These are phyloP conservation scores for Dipsacomyces acuminosporus DNA, from an alignment of 371 early-diverging fungal species.

Conservation along the genomic window DNA sequence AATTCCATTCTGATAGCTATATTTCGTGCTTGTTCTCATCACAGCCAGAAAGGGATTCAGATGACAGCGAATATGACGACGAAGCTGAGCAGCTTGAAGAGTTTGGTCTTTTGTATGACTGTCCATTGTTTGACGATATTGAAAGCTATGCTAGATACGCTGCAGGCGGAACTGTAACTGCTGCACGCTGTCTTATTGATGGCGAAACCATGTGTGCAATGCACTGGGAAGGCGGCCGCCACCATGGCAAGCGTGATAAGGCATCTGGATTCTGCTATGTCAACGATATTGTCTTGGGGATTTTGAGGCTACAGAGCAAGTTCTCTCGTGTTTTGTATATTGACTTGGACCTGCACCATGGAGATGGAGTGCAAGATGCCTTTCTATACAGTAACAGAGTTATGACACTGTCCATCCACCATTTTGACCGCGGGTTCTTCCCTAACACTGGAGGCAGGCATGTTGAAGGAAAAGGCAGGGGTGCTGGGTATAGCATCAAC, in stretches of 20 bases:
- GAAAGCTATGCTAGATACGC: conserved; percentile 53
- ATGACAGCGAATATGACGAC: conserved; percentile 26
- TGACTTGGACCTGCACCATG: conserved; percentile 91
- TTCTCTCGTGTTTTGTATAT: conserved; percentile 73
- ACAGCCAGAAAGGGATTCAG: conserved; percentile 8
- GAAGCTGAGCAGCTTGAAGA: conserved; percentile 50
- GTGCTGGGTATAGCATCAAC: conserved; percentile 70
- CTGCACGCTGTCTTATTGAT: conserved; percentile 56
- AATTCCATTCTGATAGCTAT: conserved; percentile 67
- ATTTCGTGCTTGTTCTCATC: conserved; percentile 46
- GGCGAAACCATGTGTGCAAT: conserved; percentile 65
- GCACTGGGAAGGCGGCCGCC: conserved; percentile 91
- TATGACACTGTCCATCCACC: conserved; percentile 83
- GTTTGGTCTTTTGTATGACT: conserved; percentile 54
- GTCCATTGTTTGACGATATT: conserved; percentile 64
- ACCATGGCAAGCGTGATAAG: conserved; percentile 51
- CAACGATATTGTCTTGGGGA: conserved; percentile 89
- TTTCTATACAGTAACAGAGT: conserved; percentile 73
- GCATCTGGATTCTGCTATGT: conserved; percentile 91
- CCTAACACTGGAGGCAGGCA: conserved; percentile 70
- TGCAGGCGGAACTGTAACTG: conserved; percentile 69
- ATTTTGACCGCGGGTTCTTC: conserved; percentile 73
- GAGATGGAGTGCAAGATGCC: conserved; percentile 91
- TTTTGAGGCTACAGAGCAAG: conserved; percentile 64
- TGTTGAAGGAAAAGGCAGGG: conserved; percentile 60